These are phyloP conservation scores for Solidago caesia DNA, from an alignment of 129 eudicot species.

Conservation along the genomic window DNA sequence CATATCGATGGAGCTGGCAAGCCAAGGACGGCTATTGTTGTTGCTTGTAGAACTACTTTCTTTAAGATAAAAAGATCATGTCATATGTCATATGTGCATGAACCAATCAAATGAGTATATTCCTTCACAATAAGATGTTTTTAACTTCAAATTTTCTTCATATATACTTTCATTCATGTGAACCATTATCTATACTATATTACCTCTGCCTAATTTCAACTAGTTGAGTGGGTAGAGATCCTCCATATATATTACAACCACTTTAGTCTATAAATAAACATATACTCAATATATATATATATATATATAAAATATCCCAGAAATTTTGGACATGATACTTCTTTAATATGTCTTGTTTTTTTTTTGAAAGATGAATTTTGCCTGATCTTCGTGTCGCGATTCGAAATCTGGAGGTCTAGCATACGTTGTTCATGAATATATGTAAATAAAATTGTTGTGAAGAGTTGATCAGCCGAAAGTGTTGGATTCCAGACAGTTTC, in stretches of 20 bases:
- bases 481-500: constrained; percentile 32
- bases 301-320: neutral
- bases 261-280: constrained; percentile 28
- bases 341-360: neutral
- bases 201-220: constrained; percentile 37
- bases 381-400: no score
- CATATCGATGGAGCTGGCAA: neutral
- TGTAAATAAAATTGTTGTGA: neutral
- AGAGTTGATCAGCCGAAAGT: constrained; percentile 31
- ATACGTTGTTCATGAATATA: no score
- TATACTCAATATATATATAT: neutral
- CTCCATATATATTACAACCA: constrained; percentile 23
- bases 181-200: neutral
- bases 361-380: no score
- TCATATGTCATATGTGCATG: constrained; percentile 32
- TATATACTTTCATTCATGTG: constrained; percentile 13
- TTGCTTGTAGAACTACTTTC: neutral
- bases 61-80: neutral
- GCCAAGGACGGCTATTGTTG: neutral
- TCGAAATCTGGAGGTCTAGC: no score
- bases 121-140: constrained; percentile 24
- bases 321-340: constrained; percentile 6
- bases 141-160: constrained; percentile 24
- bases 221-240: constrained; percentile 36
- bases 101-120: constrained; percentile 26